Conservation (phyloP, 805 yeast genomes). For the Lachancea waltii region DNA sequence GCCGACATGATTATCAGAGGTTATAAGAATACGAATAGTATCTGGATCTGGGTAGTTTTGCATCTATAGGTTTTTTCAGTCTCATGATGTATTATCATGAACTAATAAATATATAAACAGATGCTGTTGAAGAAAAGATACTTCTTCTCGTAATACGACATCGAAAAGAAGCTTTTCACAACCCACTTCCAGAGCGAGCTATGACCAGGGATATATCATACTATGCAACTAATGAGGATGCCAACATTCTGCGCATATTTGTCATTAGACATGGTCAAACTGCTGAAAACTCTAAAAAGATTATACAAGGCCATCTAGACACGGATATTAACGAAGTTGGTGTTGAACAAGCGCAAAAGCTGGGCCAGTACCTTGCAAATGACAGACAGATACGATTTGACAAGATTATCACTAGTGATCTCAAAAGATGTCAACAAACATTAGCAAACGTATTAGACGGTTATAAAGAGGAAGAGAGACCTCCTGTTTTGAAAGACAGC, state of each 20-base stretch:
- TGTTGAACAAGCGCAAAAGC: slow-evolving; percentile 46
- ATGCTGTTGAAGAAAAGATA: too few relatives aligned
- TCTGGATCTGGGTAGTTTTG: slow-evolving; percentile 36
- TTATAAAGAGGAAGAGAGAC: slow-evolving; percentile 11
- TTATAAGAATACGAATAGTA: slow-evolving; percentile 70
- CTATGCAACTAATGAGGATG: slow-evolving; percentile 32
- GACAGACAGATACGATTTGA: slow-evolving; percentile 31
- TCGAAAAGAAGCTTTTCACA: too few relatives aligned
- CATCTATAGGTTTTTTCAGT: slow-evolving; percentile 1
- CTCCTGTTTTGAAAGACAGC: slow-evolving; percentile 1
- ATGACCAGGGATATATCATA: slow-evolving; percentile 19
- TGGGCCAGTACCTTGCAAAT: slow-evolving; percentile 39
- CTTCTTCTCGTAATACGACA: too few relatives aligned
- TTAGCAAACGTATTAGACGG: slow-evolving; percentile 36
- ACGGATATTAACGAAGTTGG: slow-evolving; percentile 61
- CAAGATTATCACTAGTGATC: slow-evolving; percentile 36
- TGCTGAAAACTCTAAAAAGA: slow-evolving; percentile 58
- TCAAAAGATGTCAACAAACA: slow-evolving; percentile 56
- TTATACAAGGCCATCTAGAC: slow-evolving; percentile 73
- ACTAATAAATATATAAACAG: too few relatives aligned
- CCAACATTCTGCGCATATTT: slow-evolving; percentile 42
- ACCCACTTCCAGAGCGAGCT: neutral
- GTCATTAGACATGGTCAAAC: slow-evolving; percentile 84
- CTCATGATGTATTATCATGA: neutral
- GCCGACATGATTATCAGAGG: slow-evolving; percentile 97